Conservation (phyloP, 1,139 yeast species). For the Yamadazyma dendronema region DNA sequence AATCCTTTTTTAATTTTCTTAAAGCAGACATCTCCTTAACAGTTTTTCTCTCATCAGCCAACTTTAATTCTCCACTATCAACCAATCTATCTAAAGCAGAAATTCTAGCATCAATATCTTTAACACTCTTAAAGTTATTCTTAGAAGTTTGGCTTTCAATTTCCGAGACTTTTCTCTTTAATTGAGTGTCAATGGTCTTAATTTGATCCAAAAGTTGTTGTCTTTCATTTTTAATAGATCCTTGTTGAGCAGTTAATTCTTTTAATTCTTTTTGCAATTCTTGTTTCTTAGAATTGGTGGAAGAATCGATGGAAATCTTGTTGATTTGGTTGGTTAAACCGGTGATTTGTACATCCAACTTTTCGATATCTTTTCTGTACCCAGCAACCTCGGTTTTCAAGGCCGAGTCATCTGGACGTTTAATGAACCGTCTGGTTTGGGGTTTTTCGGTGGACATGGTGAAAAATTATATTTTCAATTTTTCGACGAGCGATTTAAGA, state of each 20-base stretch:
- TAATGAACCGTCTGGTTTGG: slow-evolving; percentile 47
- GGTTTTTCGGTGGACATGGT: slow-evolving; percentile 17
- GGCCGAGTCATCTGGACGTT: slow-evolving; percentile 72
- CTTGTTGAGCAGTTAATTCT: slow-evolving; percentile 64
- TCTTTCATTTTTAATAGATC: slow-evolving; percentile 69
- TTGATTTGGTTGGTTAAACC: slow-evolving; percentile 45
- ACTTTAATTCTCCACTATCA: slow-evolving; percentile 76
- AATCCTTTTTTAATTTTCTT: slow-evolving; percentile 80
- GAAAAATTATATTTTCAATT: slow-evolving; percentile 3
- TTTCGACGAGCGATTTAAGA: slow-evolving; percentile 3
- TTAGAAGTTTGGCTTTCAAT: slow-evolving; percentile 70
- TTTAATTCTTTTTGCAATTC: slow-evolving; percentile 64
- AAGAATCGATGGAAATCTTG: slow-evolving; percentile 41
- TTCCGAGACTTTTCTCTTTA: slow-evolving; percentile 78
- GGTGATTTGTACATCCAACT: slow-evolving; percentile 53
- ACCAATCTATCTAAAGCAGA: slow-evolving; percentile 68
- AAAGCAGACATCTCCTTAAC: slow-evolving; percentile 84
- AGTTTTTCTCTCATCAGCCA: slow-evolving; percentile 87
- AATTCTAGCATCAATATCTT: slow-evolving; percentile 78
- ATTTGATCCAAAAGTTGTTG: slow-evolving; percentile 68
- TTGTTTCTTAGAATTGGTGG: slow-evolving; percentile 55
- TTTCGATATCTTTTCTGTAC: slow-evolving; percentile 67
- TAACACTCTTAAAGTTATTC: slow-evolving; percentile 66
- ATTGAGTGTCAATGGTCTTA: slow-evolving; percentile 63
- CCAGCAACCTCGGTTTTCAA: slow-evolving; percentile 58